Evolutionary conservation across 352 stramenopile species (phyloP), one percentile per base, ranked within the genome.

Genomic region (Phytophthora megakarya): DNA sequence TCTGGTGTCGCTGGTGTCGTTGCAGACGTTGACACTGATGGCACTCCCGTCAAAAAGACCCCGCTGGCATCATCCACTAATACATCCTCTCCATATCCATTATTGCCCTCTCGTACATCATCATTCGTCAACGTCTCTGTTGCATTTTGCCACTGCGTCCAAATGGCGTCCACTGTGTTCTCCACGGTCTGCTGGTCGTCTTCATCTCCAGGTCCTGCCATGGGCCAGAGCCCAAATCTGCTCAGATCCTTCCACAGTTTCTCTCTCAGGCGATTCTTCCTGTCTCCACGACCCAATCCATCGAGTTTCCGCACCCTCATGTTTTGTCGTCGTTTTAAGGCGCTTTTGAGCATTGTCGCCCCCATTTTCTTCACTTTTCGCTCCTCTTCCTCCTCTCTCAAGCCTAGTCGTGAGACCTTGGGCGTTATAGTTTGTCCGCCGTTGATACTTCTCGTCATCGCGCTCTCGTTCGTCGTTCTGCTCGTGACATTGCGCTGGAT

Each of bases 161-260:
- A 78, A 69, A 90, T 92, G 11, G 77, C 62, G 21, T 90, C 75
- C 25, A 86, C 77, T 0, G 80, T 55, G 11, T 55, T 71, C 30
- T 89, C 73, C 19, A 89, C 62, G 0, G 74, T 73, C 12, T 62
- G 66, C 8, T 61, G 33, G 7, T 66, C 65, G 47, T 73, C 49
- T 3, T 33, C 10, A 43, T 75, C 72, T 18, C 33, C 38, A 9
- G 48, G 51, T 18, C 40, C 45, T 44, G n/a, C 45, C 58, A 65
- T 65, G 5, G 80, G 75, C 83, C 81, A 90, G 18, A 92, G 47
- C 0, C 83, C 83, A 30, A 84, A 90, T 0, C 65, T 53, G 33
- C 73, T 67, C 10, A 92, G 50, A 56, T 92, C 83, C 10, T 67
- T 79, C 72, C 81, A 81, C 26, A 92, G 43, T 64, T 81, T 87